Percentiles rank a stretch among this genome's conserved stretches.
These are phyloP conservation scores for Monascus purpureus DNA, from an alignment of 495 filamentous ascomycete genomes.

Conservation along the genomic window DNA sequence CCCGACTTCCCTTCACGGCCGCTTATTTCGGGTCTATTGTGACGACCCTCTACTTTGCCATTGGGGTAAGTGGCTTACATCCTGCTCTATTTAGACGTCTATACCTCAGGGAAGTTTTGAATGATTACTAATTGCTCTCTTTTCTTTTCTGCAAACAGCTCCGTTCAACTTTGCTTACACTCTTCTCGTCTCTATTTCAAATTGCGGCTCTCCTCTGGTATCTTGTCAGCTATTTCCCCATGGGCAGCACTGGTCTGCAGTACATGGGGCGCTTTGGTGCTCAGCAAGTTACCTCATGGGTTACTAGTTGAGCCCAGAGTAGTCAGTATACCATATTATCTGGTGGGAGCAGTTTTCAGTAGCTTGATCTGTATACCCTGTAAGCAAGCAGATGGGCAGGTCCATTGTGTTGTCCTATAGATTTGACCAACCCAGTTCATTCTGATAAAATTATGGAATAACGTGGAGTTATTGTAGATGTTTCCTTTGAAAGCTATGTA, in stretches of 20 bases:
- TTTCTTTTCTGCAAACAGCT: conserved; percentile 39
- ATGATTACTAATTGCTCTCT: not conserved
- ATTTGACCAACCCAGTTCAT: no score
- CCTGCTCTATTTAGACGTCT: conserved; percentile 1
- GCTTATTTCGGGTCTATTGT: conserved; percentile 93
- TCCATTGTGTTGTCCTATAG: no score
- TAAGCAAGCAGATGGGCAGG: no score
- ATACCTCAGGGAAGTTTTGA: no score
- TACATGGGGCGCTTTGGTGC: conserved; percentile 78
- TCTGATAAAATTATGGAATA: no score
- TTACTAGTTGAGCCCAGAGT: conserved; percentile 46
- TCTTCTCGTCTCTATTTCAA: conserved; percentile 72
- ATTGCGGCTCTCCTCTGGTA: conserved; percentile 81
- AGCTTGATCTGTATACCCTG: not conserved
- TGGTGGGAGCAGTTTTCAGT: not conserved
- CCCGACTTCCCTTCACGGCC: conserved; percentile 85
- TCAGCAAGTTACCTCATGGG: conserved; percentile 74
- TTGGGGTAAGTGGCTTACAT: conserved; percentile 55
- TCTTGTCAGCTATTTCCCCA: conserved; percentile 93
- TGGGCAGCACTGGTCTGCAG: conserved; percentile 80
- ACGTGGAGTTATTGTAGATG: no score
- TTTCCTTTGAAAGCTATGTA: no score
- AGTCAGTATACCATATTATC: no score
- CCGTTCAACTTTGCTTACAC: conserved; percentile 64
- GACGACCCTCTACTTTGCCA: conserved; percentile 79